Evolutionary conservation across 768 basidiomycete species (phyloP), one percentile per base, ranked within the genome.

Genomic region (Pleurotus djamor): DNA sequence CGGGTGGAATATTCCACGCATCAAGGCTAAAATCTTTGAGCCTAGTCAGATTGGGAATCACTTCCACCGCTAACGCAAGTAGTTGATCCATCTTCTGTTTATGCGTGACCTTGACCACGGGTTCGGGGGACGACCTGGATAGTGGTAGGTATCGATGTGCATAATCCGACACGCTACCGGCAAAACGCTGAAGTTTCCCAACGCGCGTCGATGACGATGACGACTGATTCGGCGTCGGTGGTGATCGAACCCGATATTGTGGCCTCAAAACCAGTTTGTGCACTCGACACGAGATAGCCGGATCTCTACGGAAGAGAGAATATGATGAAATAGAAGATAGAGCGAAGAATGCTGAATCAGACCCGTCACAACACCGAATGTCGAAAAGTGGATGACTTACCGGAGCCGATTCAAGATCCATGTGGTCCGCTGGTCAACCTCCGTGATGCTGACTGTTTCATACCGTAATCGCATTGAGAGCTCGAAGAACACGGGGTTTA

Each of bases 11-110:
- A 51, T 77, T 72, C 76, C 76, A 78, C 4, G 74, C 72, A 52
- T 76, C 73, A n/a, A 80, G 67, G n/a, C 71, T 68, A 37, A 80
- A 74, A 1, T 69, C 63, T n/a, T 64, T 65, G 58, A 78, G 61
- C 49, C 71, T 72, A 5, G 61, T 60, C 60, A 81, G 65, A 12
- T 61, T 59, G 17, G 75, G 75, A 17, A 78, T 64, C 16, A 71
- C 62, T 6, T 58, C 60, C 48, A 69, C 67, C 12, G 78, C 63
- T 28, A 63, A 59, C 54, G 73, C 64, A 16, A 76, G 65, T 21
- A 71, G 58, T 3, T 62, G 63, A 14, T 67, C 67, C 41, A 74
- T 63, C 12, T 32, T 17, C 21, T 34, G 48, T n/a, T 7, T 16
- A 14, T 14, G 45, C n/a, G 45, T 12, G 16, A 16, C 45, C 13